These are phyloP conservation scores for Colletotrichum lini DNA, from an alignment of 2,329 filamentous ascomycete species.

Conservation along the genomic window DNA sequence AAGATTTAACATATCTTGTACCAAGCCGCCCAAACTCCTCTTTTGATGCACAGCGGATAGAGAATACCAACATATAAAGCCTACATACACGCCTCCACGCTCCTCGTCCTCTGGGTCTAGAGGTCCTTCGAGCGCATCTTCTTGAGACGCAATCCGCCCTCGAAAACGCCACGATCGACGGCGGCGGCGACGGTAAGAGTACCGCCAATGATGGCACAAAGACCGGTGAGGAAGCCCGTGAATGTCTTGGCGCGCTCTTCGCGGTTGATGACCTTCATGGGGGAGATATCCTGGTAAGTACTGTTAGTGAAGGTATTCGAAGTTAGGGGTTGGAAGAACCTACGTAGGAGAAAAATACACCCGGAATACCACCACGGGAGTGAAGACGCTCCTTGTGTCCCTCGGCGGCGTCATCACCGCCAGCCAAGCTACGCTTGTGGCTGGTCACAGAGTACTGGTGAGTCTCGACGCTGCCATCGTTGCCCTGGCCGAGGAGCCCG, in stretches of 20 bases:
- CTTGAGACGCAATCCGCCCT: constrained; percentile 86
- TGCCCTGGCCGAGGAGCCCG: constrained; percentile 76
- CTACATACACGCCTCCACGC: constrained; percentile 37
- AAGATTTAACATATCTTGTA: constrained; percentile 24
- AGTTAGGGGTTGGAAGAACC: constrained; percentile 55
- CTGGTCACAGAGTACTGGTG: constrained; percentile 99
- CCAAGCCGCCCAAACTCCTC: constrained; percentile 43
- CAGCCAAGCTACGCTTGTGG: constrained; percentile 89
- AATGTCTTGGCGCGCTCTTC: constrained; percentile 93
- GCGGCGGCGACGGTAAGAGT: constrained; percentile 96
- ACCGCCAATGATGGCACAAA: constrained; percentile 95
- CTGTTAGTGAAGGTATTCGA: constrained; percentile 43
- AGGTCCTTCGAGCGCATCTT: constrained; percentile 82
- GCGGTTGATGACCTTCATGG: constrained; percentile 99
- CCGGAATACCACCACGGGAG: constrained; percentile 91
- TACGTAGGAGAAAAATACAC: constrained; percentile 98
- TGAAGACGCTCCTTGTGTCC: constrained; percentile 95
- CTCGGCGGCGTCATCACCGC: constrained; percentile 87
- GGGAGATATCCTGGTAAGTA: constrained; percentile 86
- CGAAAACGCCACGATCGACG: constrained; percentile 90
- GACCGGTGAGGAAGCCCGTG: constrained; percentile 90
- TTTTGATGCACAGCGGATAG: constrained; percentile 41
- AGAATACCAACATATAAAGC: constrained; percentile 31
- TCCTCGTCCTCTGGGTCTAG: constrained; percentile 49
- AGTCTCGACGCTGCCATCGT: constrained; percentile 90